Evolutionary conservation across 169 alveolate species (phyloP).

Genomic region (Plasmodium chabaudi): DNA sequence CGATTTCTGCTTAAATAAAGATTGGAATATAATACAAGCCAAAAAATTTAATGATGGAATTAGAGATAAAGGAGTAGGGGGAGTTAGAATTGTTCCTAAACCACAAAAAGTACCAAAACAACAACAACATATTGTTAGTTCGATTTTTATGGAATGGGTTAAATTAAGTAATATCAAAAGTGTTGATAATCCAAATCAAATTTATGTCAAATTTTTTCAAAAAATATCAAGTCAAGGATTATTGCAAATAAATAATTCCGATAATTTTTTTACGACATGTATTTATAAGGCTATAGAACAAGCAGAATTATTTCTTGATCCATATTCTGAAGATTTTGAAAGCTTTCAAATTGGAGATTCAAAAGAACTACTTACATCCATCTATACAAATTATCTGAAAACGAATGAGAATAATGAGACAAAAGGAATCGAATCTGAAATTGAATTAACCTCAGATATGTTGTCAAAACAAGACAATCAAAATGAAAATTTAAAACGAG

Average conservation of each 20-base stretch:
- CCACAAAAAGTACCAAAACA: constrained; percentile 82
- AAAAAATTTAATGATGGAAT: constrained; percentile 27
- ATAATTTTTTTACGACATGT: constrained; percentile 89
- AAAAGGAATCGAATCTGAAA: not conserved
- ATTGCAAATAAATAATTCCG: constrained; percentile 90
- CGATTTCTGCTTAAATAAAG: constrained; percentile 57
- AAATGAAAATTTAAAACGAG: not conserved
- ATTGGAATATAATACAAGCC: constrained; percentile 68
- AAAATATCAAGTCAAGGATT: constrained; percentile 89
- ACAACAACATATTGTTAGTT: constrained; percentile 80
- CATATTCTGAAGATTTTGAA: not conserved
- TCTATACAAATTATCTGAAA: not conserved
- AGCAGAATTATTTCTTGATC: constrained; percentile 5
- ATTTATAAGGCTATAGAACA: constrained; percentile 85
- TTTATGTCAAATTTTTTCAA: constrained; percentile 88
- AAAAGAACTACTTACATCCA: not conserved
- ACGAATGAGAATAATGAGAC: not conserved
- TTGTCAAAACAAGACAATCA: not conserved
- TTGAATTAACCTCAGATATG: not conserved
- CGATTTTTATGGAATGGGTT: constrained; percentile 82
- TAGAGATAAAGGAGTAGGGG: constrained; percentile 82
- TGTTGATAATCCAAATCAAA: constrained; percentile 77
- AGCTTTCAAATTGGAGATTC: not conserved
- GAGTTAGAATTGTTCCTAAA: constrained; percentile 81
- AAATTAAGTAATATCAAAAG: constrained; percentile 77